A percentile compares a stretch with the other conserved stretches of the same genome.
These are phyloP conservation scores for Peniophora sp. DNA, from an alignment of 1,284 basidiomycete genomes.

Conservation along the genomic window DNA sequence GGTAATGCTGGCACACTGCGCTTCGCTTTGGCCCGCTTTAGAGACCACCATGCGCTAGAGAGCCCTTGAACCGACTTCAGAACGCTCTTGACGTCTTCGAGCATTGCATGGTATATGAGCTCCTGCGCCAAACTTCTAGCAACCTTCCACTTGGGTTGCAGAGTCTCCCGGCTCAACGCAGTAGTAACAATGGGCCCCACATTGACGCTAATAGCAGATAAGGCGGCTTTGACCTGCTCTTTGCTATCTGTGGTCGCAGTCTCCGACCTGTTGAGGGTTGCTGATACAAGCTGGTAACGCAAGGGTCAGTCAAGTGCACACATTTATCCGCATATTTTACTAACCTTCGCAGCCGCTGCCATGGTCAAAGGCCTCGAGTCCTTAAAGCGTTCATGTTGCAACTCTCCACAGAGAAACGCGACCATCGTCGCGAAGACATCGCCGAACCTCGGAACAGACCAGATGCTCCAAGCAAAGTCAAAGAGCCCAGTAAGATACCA, in stretches of 20 bases:
- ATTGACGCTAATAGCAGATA: conserved; percentile 48
- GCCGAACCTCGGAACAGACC: conserved; percentile 42
- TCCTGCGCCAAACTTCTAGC: conserved; percentile 38
- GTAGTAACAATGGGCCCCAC: conserved; percentile 48
- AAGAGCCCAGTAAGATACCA: conserved; percentile 50
- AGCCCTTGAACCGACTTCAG: conserved; percentile 29
- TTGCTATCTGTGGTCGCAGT: conserved; percentile 15
- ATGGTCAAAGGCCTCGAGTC: conserved; percentile 53
- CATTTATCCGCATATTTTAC: conserved; percentile 19
- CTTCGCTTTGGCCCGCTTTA: conserved; percentile 13
- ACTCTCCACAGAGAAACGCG: conserved; percentile 67
- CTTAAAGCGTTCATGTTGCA: conserved; percentile 67
- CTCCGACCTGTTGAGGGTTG: conserved; percentile 9
- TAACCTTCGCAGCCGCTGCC: conserved; percentile 51
- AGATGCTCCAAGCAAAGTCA: conserved; percentile 50
- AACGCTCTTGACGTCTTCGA: conserved; percentile 37
- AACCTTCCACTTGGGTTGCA: conserved; percentile 38
- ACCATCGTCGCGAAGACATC: conserved; percentile 64
- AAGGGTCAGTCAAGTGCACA: neutral
- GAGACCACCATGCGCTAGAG: conserved; percentile 28
- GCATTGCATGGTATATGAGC: conserved; percentile 36
- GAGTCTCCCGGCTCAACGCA: conserved; percentile 38
- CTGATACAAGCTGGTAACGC: neutral
- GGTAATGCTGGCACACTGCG: neutral
- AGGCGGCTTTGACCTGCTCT: conserved; percentile 22